Conservation (phyloP, 2,329 filamentous ascomycete genomes). For the Ophiognomonia clavigignenti-juglandacearum region DNA sequence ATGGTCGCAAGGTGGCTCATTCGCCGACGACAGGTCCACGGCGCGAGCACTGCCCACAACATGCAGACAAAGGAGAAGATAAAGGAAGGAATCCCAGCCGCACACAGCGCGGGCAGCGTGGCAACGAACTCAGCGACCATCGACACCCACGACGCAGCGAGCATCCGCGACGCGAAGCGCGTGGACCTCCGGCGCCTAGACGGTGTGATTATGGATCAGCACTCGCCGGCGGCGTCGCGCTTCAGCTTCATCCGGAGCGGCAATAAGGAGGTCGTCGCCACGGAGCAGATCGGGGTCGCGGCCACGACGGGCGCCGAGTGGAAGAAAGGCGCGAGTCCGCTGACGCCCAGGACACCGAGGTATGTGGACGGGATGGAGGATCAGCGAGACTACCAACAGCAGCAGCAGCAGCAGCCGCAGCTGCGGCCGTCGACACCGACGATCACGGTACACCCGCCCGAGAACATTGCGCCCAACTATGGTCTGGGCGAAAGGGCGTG, state of each 20-base stretch:
- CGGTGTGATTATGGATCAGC: slow-evolving; percentile 5
- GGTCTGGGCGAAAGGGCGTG: slow-evolving; percentile 11
- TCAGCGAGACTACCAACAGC: no score
- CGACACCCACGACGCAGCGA: not conserved
- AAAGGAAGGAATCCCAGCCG: not conserved
- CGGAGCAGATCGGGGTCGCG: not conserved
- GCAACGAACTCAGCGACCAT: not conserved
- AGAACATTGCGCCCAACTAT: slow-evolving; percentile 1
- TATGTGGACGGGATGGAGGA: slow-evolving; percentile 58
- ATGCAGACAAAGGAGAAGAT: not conserved
- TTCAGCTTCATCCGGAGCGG: no score
- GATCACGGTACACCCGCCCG: slow-evolving; percentile 5
- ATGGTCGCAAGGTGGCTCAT: not conserved
- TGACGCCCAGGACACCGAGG: slow-evolving; percentile 64
- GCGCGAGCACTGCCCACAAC: no score
- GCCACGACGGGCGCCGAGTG: slow-evolving; percentile 10
- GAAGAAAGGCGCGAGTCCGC: slow-evolving; percentile 25
- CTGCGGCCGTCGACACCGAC: slow-evolving; percentile 2
- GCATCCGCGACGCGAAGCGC: not conserved
- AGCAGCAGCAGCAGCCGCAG: no score
- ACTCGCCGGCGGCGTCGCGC: not conserved
- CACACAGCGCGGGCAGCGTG: not conserved
- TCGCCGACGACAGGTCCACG: not conserved
- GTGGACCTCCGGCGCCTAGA: not conserved
- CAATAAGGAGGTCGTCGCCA: not conserved